Evolutionary conservation across 1,139 yeast species (phyloP), one percentile per base, ranked within the genome.

Genomic region (Candida freyschussii): DNA sequence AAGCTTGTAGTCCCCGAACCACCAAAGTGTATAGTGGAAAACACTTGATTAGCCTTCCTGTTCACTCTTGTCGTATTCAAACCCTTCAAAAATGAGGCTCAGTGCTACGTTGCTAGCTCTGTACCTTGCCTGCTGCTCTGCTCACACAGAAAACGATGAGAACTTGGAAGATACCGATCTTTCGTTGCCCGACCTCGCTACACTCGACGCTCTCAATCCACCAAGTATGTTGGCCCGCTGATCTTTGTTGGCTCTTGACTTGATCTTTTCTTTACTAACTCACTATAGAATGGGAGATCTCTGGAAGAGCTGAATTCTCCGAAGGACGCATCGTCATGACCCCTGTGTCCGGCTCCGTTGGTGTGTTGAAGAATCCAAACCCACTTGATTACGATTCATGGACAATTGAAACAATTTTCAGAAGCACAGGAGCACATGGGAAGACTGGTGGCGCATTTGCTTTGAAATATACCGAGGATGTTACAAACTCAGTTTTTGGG

Each of bases 401-500:
- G 69, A 74, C 86, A 0, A 45, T 75, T 10, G 87, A 80, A 47
- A 52, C 73, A 30, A 69, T 78, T 2, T 68, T 79, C 44, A 68
- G 89, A 55, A 72, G 82, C 26, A 53, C 72, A 6, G 82, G 82
- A 7, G 50, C 55, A 9, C 39, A 41, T 19, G 75, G 74, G 0
- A 46, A 51, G 24, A 63, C 69, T 1, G 55, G 52, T 3, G 50
- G 55, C 34, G 55, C 57, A 2, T 33, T 52, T 13, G 39, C 56
- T 2, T 29, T 55, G 17, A 34, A 36, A 21, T 36, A 36, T 21
- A 21, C 13, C 15, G 21, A 34, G 4, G 26, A 26, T n/a, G 35
- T 28, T 2, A 4, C 25, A 2, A 32, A 32, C 18, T 13, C 11
- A 1, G 18, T 34, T 2, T 37, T 33, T 9, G 78, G 78, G 0